Conservation (phyloP, 768 basidiomycete species). For the Boletales sp. region DNA sequence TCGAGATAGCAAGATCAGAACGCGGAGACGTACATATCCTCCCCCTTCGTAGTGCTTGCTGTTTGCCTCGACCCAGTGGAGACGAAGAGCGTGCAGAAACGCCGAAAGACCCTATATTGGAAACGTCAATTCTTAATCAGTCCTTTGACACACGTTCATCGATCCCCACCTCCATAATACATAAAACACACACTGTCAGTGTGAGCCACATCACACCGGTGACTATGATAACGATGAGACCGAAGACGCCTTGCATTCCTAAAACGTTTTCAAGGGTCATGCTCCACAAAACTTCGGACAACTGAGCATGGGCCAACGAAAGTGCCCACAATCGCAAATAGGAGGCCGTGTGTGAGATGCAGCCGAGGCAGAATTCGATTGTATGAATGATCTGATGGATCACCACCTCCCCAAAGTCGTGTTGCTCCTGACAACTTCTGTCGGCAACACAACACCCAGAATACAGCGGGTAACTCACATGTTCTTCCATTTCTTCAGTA, state of each 20-base stretch:
- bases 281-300: slow-evolving; percentile 88
- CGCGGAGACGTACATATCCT: slow-evolving; percentile 67
- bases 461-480: slow-evolving; percentile 47
- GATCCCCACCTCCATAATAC: slow-evolving; percentile 87
- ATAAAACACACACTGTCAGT: slow-evolving; percentile 73
- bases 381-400: slow-evolving; percentile 99
- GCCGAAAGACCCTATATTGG: slow-evolving; percentile 78
- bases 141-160: slow-evolving; percentile 15
- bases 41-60: slow-evolving; percentile 93
- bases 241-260: slow-evolving; percentile 62
- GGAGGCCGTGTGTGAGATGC: slow-evolving; percentile 96
- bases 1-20: slow-evolving; percentile 11
- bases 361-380: slow-evolving; percentile 98
- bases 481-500: slow-evolving; percentile 69
- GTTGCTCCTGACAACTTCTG: slow-evolving; percentile 54
- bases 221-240: slow-evolving; percentile 48
- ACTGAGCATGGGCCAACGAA: slow-evolving; percentile 95
- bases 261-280: slow-evolving; percentile 76
- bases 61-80: slow-evolving; percentile 98
- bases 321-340: slow-evolving; percentile 96
- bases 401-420: slow-evolving; percentile 92
- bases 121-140: slow-evolving; percentile 6
- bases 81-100: slow-evolving; percentile 91
- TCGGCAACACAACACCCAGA: slow-evolving; percentile 5
- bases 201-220: slow-evolving; percentile 72